Evolutionary conservation across 2,329 filamentous ascomycete genomes (phyloP), one percentile per base, ranked within the genome.

Genomic region (Apiospora sp.): DNA sequence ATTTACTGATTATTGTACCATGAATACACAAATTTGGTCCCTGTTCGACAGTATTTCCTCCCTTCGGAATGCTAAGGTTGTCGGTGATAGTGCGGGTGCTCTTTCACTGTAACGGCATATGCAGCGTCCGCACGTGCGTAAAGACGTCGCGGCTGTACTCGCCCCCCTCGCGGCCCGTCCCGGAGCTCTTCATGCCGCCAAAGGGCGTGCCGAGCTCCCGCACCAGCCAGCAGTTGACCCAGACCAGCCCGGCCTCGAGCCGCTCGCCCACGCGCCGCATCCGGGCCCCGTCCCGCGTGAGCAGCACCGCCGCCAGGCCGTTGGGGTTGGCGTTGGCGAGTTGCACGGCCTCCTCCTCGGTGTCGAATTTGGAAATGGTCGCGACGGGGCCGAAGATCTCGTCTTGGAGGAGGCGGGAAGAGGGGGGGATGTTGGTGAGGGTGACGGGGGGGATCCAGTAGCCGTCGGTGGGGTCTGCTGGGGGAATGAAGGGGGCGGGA

Each of bases 321-420:
- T 79, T 79, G 67, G 79, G 75, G 70, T 76, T 80, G 61, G 75
- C 77, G 44, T 81, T 81, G 2, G 80, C 79, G 6, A 79, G 72
- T 30, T 68, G 54, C 2, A 81, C 69, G 4, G 78, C 79, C 4
- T 79, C 77, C 0, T 76, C 75, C 73, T 80, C 79, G 37, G 67
- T 71, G 22, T 77, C 77, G 72, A 85, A 85, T 1, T 78, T 79
- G 7, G 78, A 79, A n/a, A 86, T 80, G 16, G 78, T 80, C 43
- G 84, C 83, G 14, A 85, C 83, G 2, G 84, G 84, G 0, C 84
- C 84, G 73, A 85, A 85, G 14, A 85, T 78, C 75, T 85, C 84
- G 64, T 85, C 83, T 43, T 75, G 78, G 75, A 82, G 79, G 48
- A 84, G 67, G 30, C 73, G 75, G 51, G 81, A 79, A 24, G 71